Evolutionary conservation across 2,329 filamentous ascomycete species (phyloP).

Genomic region (Leptographium procerum): DNA sequence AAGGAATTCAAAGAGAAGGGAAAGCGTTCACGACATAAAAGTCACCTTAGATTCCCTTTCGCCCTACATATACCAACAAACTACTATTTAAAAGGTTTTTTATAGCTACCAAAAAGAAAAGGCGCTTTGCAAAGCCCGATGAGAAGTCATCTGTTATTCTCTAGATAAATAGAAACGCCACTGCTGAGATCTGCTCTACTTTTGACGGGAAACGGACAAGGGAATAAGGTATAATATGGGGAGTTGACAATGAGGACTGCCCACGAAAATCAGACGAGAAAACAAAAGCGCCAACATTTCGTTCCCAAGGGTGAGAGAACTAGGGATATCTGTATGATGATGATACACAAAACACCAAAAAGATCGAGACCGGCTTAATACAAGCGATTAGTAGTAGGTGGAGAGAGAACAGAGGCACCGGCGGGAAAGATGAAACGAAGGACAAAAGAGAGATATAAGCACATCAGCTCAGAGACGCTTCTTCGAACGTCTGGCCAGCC

Average conservation of each 20-base stretch:
- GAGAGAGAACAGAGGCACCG: not conserved
- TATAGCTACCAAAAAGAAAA: not conserved
- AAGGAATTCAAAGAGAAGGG: not conserved
- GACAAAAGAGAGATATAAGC: not conserved
- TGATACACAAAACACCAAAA: not conserved
- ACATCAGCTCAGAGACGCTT: not conserved
- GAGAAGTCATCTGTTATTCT: not conserved
- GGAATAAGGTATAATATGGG: not conserved
- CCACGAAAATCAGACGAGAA: not conserved
- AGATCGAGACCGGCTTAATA: not conserved
- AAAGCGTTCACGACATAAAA: not conserved
- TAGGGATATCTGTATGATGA: not conserved
- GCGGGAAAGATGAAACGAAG: not conserved
- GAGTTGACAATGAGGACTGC: not conserved
- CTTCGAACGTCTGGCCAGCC: conserved; percentile 3
- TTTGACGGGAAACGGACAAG: not conserved
- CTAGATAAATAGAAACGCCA: not conserved
- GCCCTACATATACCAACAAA: not conserved
- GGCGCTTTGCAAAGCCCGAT: not conserved
- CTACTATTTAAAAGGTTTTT: not conserved
- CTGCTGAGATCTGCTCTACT: not conserved
- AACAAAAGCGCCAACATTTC: not conserved
- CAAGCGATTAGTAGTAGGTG: not conserved
- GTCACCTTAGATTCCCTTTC: not conserved
- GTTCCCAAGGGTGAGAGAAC: not conserved